Percentiles rank a stretch among this genome's conserved stretches.
Conservation (phyloP, 169 alveolate species). For the Plasmodium ovale region DNA sequence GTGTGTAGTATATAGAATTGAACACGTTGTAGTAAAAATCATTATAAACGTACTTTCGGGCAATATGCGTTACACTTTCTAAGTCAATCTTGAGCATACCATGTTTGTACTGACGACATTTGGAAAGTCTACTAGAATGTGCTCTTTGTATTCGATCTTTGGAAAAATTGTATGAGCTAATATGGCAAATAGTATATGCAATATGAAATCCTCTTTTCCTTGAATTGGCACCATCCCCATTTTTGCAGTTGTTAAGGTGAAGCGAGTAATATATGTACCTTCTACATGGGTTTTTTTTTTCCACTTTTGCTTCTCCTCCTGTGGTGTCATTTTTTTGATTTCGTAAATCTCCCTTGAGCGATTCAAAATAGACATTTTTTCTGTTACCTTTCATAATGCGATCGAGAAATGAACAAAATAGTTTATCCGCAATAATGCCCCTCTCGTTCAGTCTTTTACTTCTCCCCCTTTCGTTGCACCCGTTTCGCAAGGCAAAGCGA, state of each 20-base stretch:
- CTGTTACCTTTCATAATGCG: neutral
- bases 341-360: neutral
- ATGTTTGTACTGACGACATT: neutral
- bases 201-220: neutral
- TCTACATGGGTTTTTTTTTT: too few relatives aligned
- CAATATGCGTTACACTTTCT: neutral
- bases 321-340: neutral
- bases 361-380: neutral
- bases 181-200: neutral
- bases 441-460: neutral
- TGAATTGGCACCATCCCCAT: neutral
- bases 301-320: neutral
- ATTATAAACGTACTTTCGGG: conserved; percentile 1
- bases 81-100: neutral
- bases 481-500: neutral
- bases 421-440: neutral
- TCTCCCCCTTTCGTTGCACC: neutral
- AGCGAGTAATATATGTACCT: too few relatives aligned
- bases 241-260: neutral
- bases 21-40: conserved; percentile 22
- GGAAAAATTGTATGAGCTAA: conserved; percentile 10
- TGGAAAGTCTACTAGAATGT: neutral
- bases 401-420: too few relatives aligned
- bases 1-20: conserved; percentile 13
- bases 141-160: neutral